phyloP scores from a whole-genome alignment of 1,139 yeast species.

The Taphrina pruni region DNA sequence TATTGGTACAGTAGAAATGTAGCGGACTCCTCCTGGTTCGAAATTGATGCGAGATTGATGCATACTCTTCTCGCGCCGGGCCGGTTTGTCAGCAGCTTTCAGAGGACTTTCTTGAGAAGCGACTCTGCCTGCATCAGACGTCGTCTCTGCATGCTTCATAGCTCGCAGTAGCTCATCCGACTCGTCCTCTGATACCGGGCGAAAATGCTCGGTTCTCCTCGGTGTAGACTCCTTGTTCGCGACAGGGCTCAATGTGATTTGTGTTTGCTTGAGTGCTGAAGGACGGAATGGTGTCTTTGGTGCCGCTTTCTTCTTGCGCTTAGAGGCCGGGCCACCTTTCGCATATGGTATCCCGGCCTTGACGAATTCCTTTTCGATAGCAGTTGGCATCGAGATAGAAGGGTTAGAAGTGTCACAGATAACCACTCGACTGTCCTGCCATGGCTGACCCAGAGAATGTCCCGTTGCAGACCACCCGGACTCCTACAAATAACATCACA shows the following conservation, averaged over 20 bases:
- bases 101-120: background rate
- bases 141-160: background rate
- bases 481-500: background rate
- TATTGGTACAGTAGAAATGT: constrained; percentile 9
- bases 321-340: constrained; percentile 22
- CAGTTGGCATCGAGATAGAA: background rate
- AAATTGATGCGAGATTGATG: constrained; percentile 21
- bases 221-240: background rate
- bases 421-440: background rate
- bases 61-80: background rate
- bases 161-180: background rate
- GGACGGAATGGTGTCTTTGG: constrained; percentile 9
- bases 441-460: background rate
- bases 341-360: constrained; percentile 9
- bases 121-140: background rate
- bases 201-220: background rate
- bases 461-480: background rate
- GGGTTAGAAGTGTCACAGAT: background rate
- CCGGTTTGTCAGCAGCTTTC: background rate
- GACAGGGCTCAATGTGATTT: constrained; percentile 1
- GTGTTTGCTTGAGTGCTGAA: constrained; percentile 7
- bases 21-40: constrained; percentile 2
- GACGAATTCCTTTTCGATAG: background rate
- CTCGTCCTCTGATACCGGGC: constrained; percentile 9
- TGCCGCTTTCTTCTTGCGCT: constrained; percentile 3